These are phyloP conservation scores for Lentinula lateritia DNA, from an alignment of 768 basidiomycete genomes.

Conservation along the genomic window DNA sequence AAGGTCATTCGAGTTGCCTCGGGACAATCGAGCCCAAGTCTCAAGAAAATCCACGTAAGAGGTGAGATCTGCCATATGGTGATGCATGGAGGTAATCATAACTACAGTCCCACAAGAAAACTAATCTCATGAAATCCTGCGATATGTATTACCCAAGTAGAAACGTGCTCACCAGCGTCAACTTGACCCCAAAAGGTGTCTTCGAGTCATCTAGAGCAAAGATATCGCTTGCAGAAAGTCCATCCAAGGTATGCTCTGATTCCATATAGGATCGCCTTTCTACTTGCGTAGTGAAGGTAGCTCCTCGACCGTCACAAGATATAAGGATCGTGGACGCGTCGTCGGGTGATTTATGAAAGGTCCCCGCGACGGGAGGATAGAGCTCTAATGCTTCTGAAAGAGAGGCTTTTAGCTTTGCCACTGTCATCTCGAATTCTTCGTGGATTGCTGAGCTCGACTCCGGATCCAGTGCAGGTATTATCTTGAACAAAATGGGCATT, in stretches of 20 bases:
- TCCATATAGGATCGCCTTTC: background rate
- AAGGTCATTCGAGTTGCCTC: background rate
- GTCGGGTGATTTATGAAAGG: background rate
- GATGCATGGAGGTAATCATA: background rate
- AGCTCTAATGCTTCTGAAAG: slow-evolving; percentile 4
- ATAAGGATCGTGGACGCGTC: background rate
- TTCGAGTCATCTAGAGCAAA: background rate
- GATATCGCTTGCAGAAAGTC: background rate
- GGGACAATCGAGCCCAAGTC: background rate
- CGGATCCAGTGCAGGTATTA: background rate
- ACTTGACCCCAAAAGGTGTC: background rate
- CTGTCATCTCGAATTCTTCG: background rate
- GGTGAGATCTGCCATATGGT: background rate
- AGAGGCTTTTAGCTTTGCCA: background rate
- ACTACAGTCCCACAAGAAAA: slow-evolving; percentile 5
- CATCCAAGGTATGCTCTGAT: background rate
- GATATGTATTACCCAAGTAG: background rate
- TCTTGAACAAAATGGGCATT: background rate
- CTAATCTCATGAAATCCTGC: background rate
- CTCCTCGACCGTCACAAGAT: background rate
- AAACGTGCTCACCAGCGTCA: background rate
- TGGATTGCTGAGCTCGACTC: background rate
- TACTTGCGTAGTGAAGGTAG: background rate
- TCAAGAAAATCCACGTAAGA: slow-evolving; percentile 1
- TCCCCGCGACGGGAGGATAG: slow-evolving; percentile 1